Base-by-base conservation (phyloP, 176 grass and related monocot genomes). In the Ampelocalamus luodianensis region DNA sequence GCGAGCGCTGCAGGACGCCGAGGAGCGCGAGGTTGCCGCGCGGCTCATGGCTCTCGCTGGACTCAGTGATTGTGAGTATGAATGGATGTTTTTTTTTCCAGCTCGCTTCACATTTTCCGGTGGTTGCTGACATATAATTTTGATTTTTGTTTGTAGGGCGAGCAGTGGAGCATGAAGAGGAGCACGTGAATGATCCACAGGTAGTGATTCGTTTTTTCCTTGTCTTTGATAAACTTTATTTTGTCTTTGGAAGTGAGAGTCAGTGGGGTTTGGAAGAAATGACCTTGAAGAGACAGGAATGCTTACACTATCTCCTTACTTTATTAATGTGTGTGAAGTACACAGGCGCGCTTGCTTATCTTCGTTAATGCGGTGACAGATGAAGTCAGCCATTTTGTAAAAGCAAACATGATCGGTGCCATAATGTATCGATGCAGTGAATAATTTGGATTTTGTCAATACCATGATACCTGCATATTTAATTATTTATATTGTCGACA, bases 21-120 rank as follows among this genome's bases (percentile, higher is more conserved):
- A 99, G 88, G 96, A 99, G 81, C 90, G 91, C 8, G 93, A 94
- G 84, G 90, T 96, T 0, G 93, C 96, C 12, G 88, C 83, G 1
- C 91, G 93, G 53, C 89, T 99, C 50, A 88, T 96, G 96, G 86
- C 90, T 44, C 90, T 99, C 8, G 90, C 96, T 42, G 96, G 96
- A 20, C 82, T 99, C 71, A 92, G 89, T 38, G 91, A 93, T 79
- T 94, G 93, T 99, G 74, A 95, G 96, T 58, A 9, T 69, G n/a
- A 26, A 43, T 8, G 16, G 34, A 42, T 42, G n/a, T 50, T 62
- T 38, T 62, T 38, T 65, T 50, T 6, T 60, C 56, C 56, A 26
- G 62, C 14, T 64, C 53, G 63, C 4, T 18, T 76, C 36, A 26
- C 10, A 71, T 76, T 78, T 85, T 76, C 14, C 15, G 59, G 16